Conservation (phyloP, 2,329 filamentous ascomycete species). For the Alternaria tenuissima region DNA sequence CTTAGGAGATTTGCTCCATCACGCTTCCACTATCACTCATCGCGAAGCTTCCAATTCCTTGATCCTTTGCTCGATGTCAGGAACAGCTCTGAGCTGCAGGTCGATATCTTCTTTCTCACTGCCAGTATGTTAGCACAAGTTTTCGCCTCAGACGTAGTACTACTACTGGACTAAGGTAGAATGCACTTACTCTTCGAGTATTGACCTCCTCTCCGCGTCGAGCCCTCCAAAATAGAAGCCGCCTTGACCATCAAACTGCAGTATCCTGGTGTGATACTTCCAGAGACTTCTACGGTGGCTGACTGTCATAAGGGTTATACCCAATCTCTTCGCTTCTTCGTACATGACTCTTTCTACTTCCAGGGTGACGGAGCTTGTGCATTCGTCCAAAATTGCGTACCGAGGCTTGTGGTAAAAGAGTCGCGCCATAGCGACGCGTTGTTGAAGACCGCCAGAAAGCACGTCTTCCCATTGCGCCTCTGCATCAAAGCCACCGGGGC, state of each 20-base stretch:
- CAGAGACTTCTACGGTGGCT: conserved; percentile 89
- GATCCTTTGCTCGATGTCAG: conserved; percentile 86
- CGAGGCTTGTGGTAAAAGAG: conserved; percentile 92
- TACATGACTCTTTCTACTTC: conserved; percentile 98
- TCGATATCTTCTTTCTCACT: conserved; percentile 94
- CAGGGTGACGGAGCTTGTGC: conserved; percentile 92
- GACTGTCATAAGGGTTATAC: conserved; percentile 97
- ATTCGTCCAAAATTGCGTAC: conserved; percentile 97
- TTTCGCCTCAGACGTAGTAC: background rate
- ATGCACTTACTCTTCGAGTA: conserved; percentile 77
- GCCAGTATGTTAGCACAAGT: conserved; percentile 22
- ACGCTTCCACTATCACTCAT: background rate
- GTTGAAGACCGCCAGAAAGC: conserved; percentile 89
- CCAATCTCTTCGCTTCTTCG: conserved; percentile 88
- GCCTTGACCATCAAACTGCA: conserved; percentile 97
- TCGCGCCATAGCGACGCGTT: conserved; percentile 94
- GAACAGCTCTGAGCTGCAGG: conserved; percentile 81
- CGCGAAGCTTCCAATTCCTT: conserved; percentile 69
- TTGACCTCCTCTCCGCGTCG: conserved; percentile 84
- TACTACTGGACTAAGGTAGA: background rate
- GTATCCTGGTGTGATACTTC: conserved; percentile 93
- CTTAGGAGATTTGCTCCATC: background rate
- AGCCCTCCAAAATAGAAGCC: conserved; percentile 87
- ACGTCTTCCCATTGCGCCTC: conserved; percentile 98
- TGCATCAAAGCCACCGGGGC: conserved; percentile 86